Percentiles rank a stretch among this genome's conserved stretches.
Evolutionary conservation across 176 grass and related monocot genomes (phyloP).

Genomic region (Triticum dicoccoides): DNA sequence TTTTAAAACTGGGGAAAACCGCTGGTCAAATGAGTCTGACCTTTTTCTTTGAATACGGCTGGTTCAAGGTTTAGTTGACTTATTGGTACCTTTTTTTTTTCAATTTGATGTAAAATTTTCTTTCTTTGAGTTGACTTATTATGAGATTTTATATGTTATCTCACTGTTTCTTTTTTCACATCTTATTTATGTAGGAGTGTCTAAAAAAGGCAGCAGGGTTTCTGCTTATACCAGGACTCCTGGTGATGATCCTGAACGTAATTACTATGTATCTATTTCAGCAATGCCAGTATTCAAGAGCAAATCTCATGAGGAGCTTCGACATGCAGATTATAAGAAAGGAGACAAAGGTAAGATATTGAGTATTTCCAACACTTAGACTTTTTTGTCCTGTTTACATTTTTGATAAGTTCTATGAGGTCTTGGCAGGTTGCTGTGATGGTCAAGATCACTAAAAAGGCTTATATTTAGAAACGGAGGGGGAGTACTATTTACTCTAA

Average conservation of each 20-base stretch:
- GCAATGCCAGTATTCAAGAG: slow-evolving; percentile 38
- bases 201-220: slow-evolving; percentile 28
- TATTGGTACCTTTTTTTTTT: neutral
- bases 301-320: slow-evolving; percentile 49
- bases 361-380: neutral
- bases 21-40: neutral
- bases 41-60: neutral
- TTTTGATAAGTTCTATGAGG: neutral
- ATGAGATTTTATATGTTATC: slow-evolving; percentile 7
- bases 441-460: neutral
- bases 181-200: slow-evolving; percentile 7
- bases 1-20: neutral
- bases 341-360: slow-evolving; percentile 24
- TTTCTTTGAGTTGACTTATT: slow-evolving; percentile 1
- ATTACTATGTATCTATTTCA: slow-evolving; percentile 28
- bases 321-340: slow-evolving; percentile 29
- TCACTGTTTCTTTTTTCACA: neutral
- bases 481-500: neutral
- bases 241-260: neutral
- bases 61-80: neutral
- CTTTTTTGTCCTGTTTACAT: neutral
- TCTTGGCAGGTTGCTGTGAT: neutral
- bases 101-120: neutral
- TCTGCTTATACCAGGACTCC: slow-evolving; percentile 15
- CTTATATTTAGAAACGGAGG: too few species aligned